Percentiles rank a stretch among this genome's conserved stretches.
Conservation (phyloP, 192 early-diverging fungal species). For the Podila clonocystis region DNA sequence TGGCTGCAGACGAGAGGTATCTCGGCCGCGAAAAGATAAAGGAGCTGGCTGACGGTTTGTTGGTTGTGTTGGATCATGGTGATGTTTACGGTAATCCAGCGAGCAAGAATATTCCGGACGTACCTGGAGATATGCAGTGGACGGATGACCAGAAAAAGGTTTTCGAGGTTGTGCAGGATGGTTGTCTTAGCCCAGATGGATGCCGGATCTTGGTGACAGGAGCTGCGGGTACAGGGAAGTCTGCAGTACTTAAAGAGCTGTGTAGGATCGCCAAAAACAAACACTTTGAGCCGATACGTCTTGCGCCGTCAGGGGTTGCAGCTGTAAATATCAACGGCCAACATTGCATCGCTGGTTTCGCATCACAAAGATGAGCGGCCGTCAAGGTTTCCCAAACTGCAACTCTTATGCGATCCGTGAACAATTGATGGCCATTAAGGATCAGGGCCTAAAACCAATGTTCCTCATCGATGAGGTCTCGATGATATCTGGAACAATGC, state of each 20-base stretch:
- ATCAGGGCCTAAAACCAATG: slow-evolving; percentile 1
- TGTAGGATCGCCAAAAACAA: slow-evolving; percentile 7
- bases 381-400: slow-evolving; percentile 8
- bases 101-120: background rate
- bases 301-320: slow-evolving; percentile 21
- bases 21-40: slow-evolving; percentile 15
- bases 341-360: slow-evolving; percentile 26
- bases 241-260: slow-evolving; percentile 3
- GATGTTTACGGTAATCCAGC: background rate
- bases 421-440: slow-evolving; percentile 14
- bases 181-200: background rate
- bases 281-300: slow-evolving; percentile 6
- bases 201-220: slow-evolving; percentile 31
- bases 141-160: slow-evolving; percentile 22
- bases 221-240: slow-evolving; percentile 23
- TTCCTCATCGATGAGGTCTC: slow-evolving; percentile 18
- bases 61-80: slow-evolving; percentile 12
- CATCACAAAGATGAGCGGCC: slow-evolving; percentile 4
- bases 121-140: slow-evolving; percentile 2
- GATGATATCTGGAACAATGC: slow-evolving; percentile 14
- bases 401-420: slow-evolving; percentile 7
- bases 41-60: slow-evolving; percentile 7
- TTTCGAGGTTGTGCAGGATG: background rate
- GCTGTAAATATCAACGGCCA: slow-evolving; percentile 20
- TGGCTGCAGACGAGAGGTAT: slow-evolving; percentile 2